Evolutionary conservation across 192 early-diverging fungal species (phyloP).

Genomic region (Dissophora ornata): DNA sequence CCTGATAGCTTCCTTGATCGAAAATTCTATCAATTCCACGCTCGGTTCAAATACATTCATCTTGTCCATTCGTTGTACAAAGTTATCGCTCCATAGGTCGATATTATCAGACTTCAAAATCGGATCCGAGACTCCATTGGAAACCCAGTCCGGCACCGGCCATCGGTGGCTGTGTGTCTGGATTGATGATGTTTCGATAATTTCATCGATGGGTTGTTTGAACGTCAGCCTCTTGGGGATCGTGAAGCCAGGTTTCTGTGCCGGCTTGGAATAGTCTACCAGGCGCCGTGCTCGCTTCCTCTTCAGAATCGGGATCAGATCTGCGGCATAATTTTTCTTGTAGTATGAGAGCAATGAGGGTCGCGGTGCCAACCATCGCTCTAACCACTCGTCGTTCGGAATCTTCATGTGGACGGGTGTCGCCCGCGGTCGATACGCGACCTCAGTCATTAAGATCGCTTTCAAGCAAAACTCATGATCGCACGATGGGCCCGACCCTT

Average conservation of each 20-base stretch:
- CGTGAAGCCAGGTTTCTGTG: too few relatives aligned
- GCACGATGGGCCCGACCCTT: background rate
- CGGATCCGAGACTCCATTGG: background rate
- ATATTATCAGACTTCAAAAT: background rate
- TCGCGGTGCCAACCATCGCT: background rate
- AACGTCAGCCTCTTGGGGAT: too few relatives aligned
- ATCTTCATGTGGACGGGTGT: conserved; percentile 6
- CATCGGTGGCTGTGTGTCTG: background rate
- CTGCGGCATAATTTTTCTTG: too few relatives aligned
- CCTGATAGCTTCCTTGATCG: conserved; percentile 4
- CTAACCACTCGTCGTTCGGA: conserved; percentile 21
- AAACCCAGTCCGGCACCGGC: conserved; percentile 1
- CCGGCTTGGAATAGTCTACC: too few relatives aligned
- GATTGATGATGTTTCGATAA: too few relatives aligned
- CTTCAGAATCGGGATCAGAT: too few relatives aligned
- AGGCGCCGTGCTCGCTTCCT: too few relatives aligned
- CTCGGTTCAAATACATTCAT: background rate
- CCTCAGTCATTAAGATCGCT: conserved; percentile 9
- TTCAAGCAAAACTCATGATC: background rate
- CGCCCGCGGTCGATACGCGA: background rate
- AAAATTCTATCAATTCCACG: background rate
- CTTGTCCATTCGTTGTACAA: background rate
- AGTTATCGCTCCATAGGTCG: conserved; percentile 1
- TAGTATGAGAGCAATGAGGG: too few relatives aligned
- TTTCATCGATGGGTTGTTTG: too few relatives aligned